These are phyloP conservation scores for Albatrellus ellisii DNA, from an alignment of 768 basidiomycete genomes.

Conservation along the genomic window DNA sequence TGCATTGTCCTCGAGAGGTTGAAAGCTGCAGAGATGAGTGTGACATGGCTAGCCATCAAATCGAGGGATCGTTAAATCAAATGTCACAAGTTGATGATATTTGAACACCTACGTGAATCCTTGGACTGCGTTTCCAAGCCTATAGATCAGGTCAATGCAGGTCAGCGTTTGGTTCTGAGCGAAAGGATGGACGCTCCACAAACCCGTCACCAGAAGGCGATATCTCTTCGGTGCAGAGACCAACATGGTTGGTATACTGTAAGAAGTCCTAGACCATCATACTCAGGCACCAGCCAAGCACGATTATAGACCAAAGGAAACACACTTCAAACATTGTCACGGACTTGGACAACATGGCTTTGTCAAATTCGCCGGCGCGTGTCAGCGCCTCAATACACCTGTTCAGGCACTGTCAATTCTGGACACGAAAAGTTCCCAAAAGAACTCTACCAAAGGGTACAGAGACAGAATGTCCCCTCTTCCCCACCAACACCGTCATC, in stretches of 20 bases:
- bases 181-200: slow-evolving; percentile 14
- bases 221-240: slow-evolving; percentile 77
- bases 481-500: slow-evolving; percentile 94
- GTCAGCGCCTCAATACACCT: slow-evolving; percentile 87
- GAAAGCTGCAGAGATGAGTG: slow-evolving; percentile 74
- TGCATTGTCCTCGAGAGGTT: slow-evolving; percentile 56
- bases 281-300: no score
- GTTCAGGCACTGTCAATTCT: neutral
- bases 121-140: slow-evolving; percentile 80
- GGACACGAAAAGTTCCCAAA: neutral
- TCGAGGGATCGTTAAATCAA: neutral
- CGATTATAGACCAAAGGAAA: neutral
- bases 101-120: slow-evolving; percentile 66
- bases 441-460: slow-evolving; percentile 55
- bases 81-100: no score
- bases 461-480: slow-evolving; percentile 90
- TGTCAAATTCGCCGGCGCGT: slow-evolving; percentile 72
- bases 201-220: slow-evolving; percentile 78
- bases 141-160: slow-evolving; percentile 17
- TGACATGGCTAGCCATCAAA: slow-evolving; percentile 47
- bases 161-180: neutral
- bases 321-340: slow-evolving; percentile 84
- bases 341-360: slow-evolving; percentile 47
- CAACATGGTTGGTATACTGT: slow-evolving; percentile 78
- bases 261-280: slow-evolving; percentile 46